Percentiles rank a stretch among this genome's conserved stretches.
phyloP scores from a whole-genome alignment of 768 basidiomycete genomes.

The Roridomyces roridus region DNA sequence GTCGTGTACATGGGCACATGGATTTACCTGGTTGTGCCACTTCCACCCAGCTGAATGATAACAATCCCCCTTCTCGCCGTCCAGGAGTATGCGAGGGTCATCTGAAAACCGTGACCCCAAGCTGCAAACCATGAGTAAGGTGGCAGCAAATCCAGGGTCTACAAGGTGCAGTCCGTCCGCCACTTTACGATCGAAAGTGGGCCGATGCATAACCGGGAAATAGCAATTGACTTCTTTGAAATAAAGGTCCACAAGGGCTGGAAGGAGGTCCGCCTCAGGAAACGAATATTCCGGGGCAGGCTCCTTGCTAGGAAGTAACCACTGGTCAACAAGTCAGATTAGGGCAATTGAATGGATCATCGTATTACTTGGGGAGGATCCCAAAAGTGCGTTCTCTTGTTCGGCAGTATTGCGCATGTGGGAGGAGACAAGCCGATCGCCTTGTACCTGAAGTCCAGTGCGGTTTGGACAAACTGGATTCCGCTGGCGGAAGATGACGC shows the following conservation, averaged over 20 bases:
- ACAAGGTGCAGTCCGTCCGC: slow-evolving; percentile 54
- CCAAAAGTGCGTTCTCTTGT: slow-evolving; percentile 57
- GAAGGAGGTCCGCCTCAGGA: slow-evolving; percentile 59
- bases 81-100: slow-evolving; percentile 62
- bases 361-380: slow-evolving; percentile 45
- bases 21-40: slow-evolving; percentile 49
- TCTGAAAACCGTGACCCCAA: slow-evolving; percentile 64
- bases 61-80: slow-evolving; percentile 42
- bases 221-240: slow-evolving; percentile 56
- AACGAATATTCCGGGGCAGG: slow-evolving; percentile 43
- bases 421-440: not conserved
- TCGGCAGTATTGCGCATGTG: slow-evolving; percentile 25
- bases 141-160: slow-evolving; percentile 51
- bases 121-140: slow-evolving; percentile 43
- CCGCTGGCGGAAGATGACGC: slow-evolving; percentile 40
- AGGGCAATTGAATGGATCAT: not conserved
- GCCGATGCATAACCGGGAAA: slow-evolving; percentile 74
- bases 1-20: not conserved
- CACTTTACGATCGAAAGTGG: slow-evolving; percentile 65
- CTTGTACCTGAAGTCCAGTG: slow-evolving; percentile 54
- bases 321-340: not conserved
- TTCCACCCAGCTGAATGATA: slow-evolving; percentile 61
- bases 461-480: slow-evolving; percentile 56
- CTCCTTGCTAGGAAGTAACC: slow-evolving; percentile 21
- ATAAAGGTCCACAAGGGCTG: slow-evolving; percentile 63